Percentiles rank a stretch among this genome's conserved stretches.
Evolutionary conservation across 2,329 filamentous ascomycete species (phyloP).

Genomic region (Parafenestella ontariensis): DNA sequence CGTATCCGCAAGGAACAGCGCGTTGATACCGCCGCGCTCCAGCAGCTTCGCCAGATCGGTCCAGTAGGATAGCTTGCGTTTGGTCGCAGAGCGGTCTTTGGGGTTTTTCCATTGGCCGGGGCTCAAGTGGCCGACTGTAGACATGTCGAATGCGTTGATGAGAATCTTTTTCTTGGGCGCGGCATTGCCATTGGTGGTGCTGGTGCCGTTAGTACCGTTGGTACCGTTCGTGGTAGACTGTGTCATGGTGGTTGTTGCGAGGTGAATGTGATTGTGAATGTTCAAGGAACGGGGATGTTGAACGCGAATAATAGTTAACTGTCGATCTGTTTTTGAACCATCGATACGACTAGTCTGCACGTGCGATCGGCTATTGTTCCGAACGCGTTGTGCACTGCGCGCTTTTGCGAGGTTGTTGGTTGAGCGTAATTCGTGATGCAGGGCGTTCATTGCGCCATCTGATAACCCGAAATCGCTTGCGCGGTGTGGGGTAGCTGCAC

Average conservation of each 20-base stretch:
- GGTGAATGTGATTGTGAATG: neutral
- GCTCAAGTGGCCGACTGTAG: conserved; percentile 68
- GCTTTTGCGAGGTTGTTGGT: neutral
- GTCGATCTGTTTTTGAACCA: neutral
- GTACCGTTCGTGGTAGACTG: conserved; percentile 13
- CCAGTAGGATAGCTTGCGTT: conserved; percentile 68
- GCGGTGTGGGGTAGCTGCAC: conserved; percentile 3
- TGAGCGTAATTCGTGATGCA: conserved; percentile 20
- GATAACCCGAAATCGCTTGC: conserved; percentile 15
- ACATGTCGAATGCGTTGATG: conserved; percentile 72
- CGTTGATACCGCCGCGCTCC: conserved; percentile 68
- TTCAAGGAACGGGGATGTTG: neutral
- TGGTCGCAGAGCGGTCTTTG: conserved; percentile 65
- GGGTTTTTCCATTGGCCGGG: conserved; percentile 75
- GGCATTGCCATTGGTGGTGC: neutral
- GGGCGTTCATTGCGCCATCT: conserved; percentile 27
- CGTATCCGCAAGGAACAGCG: conserved; percentile 70
- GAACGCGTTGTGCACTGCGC: neutral
- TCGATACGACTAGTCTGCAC: neutral
- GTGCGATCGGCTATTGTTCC: neutral
- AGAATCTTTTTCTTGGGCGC: conserved; percentile 61
- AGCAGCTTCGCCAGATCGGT: conserved; percentile 68
- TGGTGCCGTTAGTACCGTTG: conserved; percentile 5
- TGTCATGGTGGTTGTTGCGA: conserved; percentile 21
- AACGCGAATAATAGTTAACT: no score